Evolutionary conservation across 306 rosid genomes (phyloP).

Genomic region (Prunus kanzakura): DNA sequence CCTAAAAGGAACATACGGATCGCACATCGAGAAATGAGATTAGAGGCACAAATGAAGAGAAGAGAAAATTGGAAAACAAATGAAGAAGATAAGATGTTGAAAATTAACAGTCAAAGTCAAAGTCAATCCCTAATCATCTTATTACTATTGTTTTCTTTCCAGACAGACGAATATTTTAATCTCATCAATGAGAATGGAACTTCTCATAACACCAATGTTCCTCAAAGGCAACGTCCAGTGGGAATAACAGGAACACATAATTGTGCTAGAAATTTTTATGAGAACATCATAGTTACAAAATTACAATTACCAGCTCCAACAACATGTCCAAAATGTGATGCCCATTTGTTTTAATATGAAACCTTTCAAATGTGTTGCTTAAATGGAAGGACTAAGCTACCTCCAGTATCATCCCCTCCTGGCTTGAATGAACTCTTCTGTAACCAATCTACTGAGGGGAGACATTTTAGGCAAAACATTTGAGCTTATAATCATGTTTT

Average conservation of each 20-base stretch:
- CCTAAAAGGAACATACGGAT: too few species aligned
- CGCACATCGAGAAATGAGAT: too few species aligned
- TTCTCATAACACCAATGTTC: background rate
- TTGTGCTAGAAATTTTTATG: background rate
- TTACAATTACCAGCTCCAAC: background rate
- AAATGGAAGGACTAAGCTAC: background rate
- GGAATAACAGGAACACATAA: background rate
- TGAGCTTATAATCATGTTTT: background rate
- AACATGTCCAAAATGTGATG: background rate
- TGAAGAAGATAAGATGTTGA: too few species aligned
- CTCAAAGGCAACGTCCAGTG: background rate
- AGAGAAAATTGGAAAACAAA: too few species aligned
- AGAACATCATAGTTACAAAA: background rate
- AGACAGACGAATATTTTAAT: background rate
- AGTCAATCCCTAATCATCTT: too few species aligned
- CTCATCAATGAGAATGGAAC: background rate
- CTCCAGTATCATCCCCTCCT: background rate
- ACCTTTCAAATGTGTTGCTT: background rate
- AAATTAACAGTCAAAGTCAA: too few species aligned
- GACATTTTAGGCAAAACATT: background rate
- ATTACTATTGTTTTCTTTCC: background rate
- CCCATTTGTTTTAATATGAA: too few species aligned
- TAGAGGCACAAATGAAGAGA: too few species aligned
- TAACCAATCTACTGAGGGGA: background rate
- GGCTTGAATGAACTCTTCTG: background rate